Percentiles rank a stretch among this genome's conserved stretches.
Conservation (phyloP, 2,329 filamentous ascomycete genomes). For the Penicillium sp. region DNA sequence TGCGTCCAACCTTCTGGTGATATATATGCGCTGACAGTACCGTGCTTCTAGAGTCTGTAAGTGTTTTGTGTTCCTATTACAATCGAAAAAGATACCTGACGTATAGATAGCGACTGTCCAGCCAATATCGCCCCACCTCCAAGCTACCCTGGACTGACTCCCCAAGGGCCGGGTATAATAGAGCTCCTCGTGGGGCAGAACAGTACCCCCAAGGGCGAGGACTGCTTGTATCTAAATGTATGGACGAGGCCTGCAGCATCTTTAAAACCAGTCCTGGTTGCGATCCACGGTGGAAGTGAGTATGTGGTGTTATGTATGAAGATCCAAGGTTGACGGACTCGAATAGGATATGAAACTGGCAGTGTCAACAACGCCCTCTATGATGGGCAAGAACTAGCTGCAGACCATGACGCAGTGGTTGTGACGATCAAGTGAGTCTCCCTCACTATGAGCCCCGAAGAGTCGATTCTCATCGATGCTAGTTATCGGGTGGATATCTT, state of each 20-base stretch:
- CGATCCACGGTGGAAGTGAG: conserved; percentile 43
- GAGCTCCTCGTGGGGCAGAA: conserved; percentile 21
- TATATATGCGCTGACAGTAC: no score
- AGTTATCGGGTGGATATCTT: conserved; percentile 45
- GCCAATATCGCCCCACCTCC: conserved; percentile 17
- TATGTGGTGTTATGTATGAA: no score
- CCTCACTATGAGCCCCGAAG: neutral
- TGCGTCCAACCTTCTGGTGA: no score
- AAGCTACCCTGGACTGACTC: conserved; percentile 22
- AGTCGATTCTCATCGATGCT: neutral
- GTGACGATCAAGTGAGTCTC: conserved; percentile 39
- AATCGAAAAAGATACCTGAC: neutral
- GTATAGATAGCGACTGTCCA: conserved; percentile 23
- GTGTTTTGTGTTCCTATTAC: no score
- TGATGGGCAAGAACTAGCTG: conserved; percentile 37
- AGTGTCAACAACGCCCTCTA: conserved; percentile 38
- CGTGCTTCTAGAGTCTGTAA: no score
- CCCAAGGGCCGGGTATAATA: conserved; percentile 20
- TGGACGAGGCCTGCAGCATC: conserved; percentile 26
- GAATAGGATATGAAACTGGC: conserved; percentile 36
- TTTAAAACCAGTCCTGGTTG: conserved; percentile 41
- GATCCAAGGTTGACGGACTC: neutral
- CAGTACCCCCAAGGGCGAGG: conserved; percentile 31
- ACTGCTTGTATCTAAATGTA: conserved; percentile 39
- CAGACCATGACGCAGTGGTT: conserved; percentile 41